phyloP scores from a whole-genome alignment of 2,329 filamentous ascomycete species.

The Lasiodiplodia sp. region DNA sequence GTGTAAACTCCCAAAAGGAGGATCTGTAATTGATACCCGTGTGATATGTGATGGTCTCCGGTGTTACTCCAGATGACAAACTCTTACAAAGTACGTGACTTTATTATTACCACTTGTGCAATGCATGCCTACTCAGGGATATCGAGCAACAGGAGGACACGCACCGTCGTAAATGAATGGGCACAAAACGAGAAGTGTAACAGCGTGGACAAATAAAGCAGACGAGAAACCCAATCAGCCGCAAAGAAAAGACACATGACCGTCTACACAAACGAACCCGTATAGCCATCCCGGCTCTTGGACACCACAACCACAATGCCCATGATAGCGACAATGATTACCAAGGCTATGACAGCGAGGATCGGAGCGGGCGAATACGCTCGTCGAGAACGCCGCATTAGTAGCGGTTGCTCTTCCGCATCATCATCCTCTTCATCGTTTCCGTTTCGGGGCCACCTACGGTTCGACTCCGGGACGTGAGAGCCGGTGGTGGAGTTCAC shows the following conservation, averaged over 20 bases:
- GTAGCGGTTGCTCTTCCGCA: constrained; percentile 6
- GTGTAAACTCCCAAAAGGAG: no score
- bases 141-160: not conserved
- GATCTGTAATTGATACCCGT: no score
- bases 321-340: not conserved
- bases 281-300: constrained; percentile 6
- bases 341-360: not conserved
- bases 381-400: not conserved
- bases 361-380: constrained; percentile 3
- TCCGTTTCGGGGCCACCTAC: not conserved
- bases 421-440: not conserved
- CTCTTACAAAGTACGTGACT: not conserved
- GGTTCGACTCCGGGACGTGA: not conserved
- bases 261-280: not conserved
- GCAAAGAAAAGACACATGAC: not conserved
- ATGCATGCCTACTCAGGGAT: not conserved
- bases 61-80: not conserved
- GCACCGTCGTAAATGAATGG: not conserved
- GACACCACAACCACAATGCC: not conserved
- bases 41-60: no score
- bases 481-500: not conserved
- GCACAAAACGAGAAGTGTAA: not conserved
- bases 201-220: no score
- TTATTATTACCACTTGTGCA: not conserved
- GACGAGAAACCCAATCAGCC: not conserved